Percentiles rank a stretch among this genome's conserved stretches.
Conservation (phyloP, 1,284 basidiomycete genomes). For the Ganoderma meredithae region DNA sequence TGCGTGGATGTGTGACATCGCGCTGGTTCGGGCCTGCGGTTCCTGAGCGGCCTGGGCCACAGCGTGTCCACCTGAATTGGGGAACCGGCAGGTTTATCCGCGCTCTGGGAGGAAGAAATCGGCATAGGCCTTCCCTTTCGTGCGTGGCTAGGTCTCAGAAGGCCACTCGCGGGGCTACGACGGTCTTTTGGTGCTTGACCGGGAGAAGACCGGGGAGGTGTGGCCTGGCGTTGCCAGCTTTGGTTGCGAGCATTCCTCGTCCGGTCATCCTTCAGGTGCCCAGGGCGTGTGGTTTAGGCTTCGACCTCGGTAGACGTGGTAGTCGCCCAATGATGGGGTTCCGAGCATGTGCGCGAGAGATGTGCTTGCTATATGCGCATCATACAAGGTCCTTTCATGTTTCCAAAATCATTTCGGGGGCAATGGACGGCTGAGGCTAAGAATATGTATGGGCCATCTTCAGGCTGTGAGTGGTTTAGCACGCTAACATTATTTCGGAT, state of each 20-base stretch:
- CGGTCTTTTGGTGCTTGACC: background rate
- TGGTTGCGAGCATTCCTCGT: background rate
- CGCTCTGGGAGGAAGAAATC: background rate
- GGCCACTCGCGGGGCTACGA: background rate
- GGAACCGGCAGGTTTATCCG: conserved; percentile 4
- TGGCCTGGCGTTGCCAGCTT: background rate
- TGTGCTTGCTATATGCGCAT: background rate
- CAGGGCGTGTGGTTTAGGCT: conserved; percentile 5
- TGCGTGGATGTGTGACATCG: background rate
- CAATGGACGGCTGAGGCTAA: background rate
- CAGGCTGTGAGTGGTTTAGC: background rate
- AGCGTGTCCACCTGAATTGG: background rate
- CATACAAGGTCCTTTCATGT: background rate
- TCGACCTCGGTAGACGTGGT: background rate
- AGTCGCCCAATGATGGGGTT: background rate
- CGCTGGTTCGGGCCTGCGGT: background rate
- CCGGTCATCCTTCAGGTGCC: conserved; percentile 3
- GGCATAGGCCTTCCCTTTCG: background rate
- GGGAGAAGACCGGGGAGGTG: background rate
- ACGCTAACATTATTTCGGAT: background rate
- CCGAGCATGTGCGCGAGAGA: background rate
- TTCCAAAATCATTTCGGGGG: too few species aligned
- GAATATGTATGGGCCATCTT: background rate
- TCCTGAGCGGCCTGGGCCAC: conserved; percentile 1
- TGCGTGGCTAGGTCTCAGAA: background rate